Percentiles rank a stretch among this genome's conserved stretches.
Evolutionary conservation across 2,329 filamentous ascomycete species (phyloP).

Genomic region (Fusarium coffeatum): DNA sequence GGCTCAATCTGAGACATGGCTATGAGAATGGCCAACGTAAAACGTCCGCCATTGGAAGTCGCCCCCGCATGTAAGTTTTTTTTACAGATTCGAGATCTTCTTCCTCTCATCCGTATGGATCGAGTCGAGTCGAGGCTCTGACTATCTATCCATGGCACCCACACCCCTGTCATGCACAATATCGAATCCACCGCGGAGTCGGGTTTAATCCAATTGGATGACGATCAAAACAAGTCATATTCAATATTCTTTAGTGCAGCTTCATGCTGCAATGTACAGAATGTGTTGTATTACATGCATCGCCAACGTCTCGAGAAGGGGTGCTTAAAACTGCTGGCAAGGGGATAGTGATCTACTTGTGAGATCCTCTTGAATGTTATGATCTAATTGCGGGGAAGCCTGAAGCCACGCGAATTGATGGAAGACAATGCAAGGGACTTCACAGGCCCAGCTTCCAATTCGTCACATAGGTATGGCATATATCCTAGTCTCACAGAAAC

Average conservation of each 20-base stretch:
- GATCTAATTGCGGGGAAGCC: conserved; percentile 28
- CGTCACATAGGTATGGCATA: conserved; percentile 4
- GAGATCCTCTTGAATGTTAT: neutral
- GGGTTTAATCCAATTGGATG: conserved; percentile 41
- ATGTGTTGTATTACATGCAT: conserved; percentile 4
- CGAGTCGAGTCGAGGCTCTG: conserved; percentile 20
- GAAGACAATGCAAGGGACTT: conserved; percentile 13
- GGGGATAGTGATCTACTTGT: neutral
- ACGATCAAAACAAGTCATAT: conserved; percentile 16
- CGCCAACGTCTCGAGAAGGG: conserved; percentile 7
- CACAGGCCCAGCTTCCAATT: conserved; percentile 4
- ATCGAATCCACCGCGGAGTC: conserved; percentile 33
- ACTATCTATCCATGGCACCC: conserved; percentile 13
- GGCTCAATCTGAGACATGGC: conserved; percentile 13
- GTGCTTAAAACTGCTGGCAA: neutral
- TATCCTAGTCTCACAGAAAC: neutral
- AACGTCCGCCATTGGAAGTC: conserved; percentile 11
- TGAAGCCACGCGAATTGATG: conserved; percentile 30
- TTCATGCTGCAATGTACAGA: neutral
- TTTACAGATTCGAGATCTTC: conserved; percentile 6
- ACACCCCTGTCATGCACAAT: conserved; percentile 36
- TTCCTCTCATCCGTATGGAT: conserved; percentile 16
- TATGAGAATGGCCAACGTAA: conserved; percentile 1
- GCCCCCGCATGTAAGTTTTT: neutral
- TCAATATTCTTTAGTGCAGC: neutral